A percentile compares a stretch with the other conserved stretches of the same genome.
Evolutionary conservation across 2,329 filamentous ascomycete genomes (phyloP).

Genomic region (Fusarium illudens): DNA sequence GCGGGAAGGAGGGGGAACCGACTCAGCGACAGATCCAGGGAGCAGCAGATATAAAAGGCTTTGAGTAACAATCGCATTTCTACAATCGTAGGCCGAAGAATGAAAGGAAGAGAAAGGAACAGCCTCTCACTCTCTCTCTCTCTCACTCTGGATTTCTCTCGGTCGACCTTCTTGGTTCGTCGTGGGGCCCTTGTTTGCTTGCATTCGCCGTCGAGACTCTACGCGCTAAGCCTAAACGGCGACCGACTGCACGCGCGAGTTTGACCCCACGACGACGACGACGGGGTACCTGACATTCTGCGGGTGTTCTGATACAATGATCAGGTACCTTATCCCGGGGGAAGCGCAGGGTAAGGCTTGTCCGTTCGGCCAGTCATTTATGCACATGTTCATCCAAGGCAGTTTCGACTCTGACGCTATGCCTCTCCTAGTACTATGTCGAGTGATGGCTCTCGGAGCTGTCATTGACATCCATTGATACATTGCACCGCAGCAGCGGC

Average conservation of each 20-base stretch:
- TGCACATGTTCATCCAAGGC: slow-evolving; percentile 35
- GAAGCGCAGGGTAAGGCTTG: slow-evolving; percentile 17
- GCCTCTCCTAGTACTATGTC: slow-evolving; percentile 24
- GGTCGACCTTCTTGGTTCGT: slow-evolving; percentile 41
- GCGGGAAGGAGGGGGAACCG: background rate
- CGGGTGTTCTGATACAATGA: background rate
- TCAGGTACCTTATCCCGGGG: slow-evolving; percentile 9
- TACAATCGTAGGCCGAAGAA: background rate
- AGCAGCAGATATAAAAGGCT: slow-evolving; percentile 20
- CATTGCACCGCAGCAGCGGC: slow-evolving; percentile 22
- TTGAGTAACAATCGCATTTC: slow-evolving; percentile 1
- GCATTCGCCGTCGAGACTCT: slow-evolving; percentile 8
- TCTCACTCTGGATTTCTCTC: slow-evolving; percentile 26
- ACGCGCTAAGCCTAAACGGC: slow-evolving; percentile 40
- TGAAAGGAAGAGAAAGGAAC: background rate
- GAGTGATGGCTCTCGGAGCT: slow-evolving; percentile 20
- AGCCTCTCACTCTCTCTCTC: slow-evolving; percentile 15
- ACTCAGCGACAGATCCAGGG: slow-evolving; percentile 4
- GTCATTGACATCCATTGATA: slow-evolving; percentile 7
- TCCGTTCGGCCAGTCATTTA: slow-evolving; percentile 32
- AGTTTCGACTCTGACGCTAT: slow-evolving; percentile 12
- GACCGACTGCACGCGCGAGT: slow-evolving; percentile 35
- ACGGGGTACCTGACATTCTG: slow-evolving; percentile 5
- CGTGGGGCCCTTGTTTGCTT: slow-evolving; percentile 15
- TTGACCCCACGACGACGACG: background rate